Evolutionary conservation across 495 filamentous ascomycete genomes (phyloP).

Genomic region (Penicillium waksmanii): DNA sequence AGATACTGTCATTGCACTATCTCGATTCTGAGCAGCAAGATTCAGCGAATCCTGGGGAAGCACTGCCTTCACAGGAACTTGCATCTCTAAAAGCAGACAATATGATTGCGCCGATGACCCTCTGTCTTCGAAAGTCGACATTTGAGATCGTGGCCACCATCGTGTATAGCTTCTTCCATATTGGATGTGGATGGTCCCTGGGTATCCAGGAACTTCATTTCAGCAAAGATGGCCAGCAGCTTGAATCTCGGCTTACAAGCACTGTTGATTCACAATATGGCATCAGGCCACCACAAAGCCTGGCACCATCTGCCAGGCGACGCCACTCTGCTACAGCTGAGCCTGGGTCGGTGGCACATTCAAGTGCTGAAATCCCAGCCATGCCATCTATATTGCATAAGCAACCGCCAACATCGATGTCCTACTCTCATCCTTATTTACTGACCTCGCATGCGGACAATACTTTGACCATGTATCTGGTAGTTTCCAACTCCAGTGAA

Average conservation of each 20-base stretch:
- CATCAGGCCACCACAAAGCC: slow-evolving; percentile 41
- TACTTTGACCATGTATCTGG: slow-evolving; percentile 84
- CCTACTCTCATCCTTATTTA: slow-evolving; percentile 91
- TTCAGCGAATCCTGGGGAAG: slow-evolving; percentile 12
- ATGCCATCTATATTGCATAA: slow-evolving; percentile 44
- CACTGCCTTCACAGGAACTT: slow-evolving; percentile 60
- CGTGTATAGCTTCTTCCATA: slow-evolving; percentile 69
- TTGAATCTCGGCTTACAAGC: slow-evolving; percentile 58
- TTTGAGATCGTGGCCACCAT: slow-evolving; percentile 74
- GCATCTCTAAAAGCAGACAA: slow-evolving; percentile 83
- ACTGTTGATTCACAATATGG: slow-evolving; percentile 49
- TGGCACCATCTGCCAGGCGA: slow-evolving; percentile 38
- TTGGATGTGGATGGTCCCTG: slow-evolving; percentile 76
- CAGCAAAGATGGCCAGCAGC: slow-evolving; percentile 51
- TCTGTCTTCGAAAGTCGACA: slow-evolving; percentile 70
- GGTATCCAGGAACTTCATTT: slow-evolving; percentile 88
- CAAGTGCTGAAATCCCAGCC: neutral
- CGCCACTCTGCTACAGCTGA: slow-evolving; percentile 22
- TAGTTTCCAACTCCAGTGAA: slow-evolving; percentile 68
- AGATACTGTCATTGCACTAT: slow-evolving; percentile 74
- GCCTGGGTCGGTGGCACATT: neutral
- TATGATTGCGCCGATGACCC: slow-evolving; percentile 74
- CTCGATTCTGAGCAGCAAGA: slow-evolving; percentile 40
- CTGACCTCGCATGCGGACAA: slow-evolving; percentile 89
- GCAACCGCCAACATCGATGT: slow-evolving; percentile 68